Evolutionary conservation across 2,329 filamentous ascomycete genomes (phyloP), one percentile per base, ranked within the genome.

Genomic region (Fusarium sp.): DNA sequence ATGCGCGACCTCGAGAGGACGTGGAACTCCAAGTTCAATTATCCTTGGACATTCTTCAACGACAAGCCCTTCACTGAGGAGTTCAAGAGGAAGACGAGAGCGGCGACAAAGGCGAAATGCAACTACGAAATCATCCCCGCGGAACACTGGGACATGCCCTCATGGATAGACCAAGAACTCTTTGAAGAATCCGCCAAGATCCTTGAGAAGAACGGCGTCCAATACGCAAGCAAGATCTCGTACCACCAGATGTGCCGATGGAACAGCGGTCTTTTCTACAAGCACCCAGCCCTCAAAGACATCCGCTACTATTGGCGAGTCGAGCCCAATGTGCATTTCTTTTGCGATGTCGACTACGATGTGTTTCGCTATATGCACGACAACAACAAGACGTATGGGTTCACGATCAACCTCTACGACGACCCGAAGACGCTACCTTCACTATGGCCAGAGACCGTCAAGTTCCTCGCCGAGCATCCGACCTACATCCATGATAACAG

Each of bases 171-270:
- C 79, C 82, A 88, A 73, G 91, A 97, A 65, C 83, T 98, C 28
- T 97, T 93, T 81, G 79, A 89, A 38, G 94, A 97, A 78, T 97
- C 94, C 24, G 89, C 93, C 62, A 88, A 92, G 75, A 87, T 96
- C 10, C 86, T 99, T 56, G 85, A 92, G 74, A 91, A 96, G 76
- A 88, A 95, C 74, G 86, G 91, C 11, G 93, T 99, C 42, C 95
- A 98, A 77, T 99, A 99, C 78, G 93, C 92, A 74, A 86, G 89
- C 72, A 92, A 92, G 84, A 81, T 92, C 53, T 97, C 94, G 47
- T 99, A 99, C 81, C 95, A 98, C 80, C 92, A 98, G 77, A 99
- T 99, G 96, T 99, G 96, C 77, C 90, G 96, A 56, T 99, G 96
- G 96, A 99, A 99, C 82, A 96, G 92, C 75, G 96, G 96, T 75